Percentiles rank a stretch among this genome's conserved stretches.
Conservation (phyloP, 805 yeast genomes). For the Komagataella ulmi region DNA sequence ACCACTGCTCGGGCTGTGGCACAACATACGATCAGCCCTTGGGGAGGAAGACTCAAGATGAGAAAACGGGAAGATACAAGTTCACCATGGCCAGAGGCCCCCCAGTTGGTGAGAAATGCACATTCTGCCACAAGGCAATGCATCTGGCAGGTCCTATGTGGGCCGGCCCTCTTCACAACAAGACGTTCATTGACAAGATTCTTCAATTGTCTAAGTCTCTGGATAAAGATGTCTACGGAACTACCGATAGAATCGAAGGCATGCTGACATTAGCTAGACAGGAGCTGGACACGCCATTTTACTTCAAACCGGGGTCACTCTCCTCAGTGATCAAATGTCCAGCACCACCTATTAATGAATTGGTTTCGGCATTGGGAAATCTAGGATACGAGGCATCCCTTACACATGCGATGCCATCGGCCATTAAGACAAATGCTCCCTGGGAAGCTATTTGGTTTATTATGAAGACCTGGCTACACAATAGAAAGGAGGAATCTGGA, state of each 20-base stretch:
- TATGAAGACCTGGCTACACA: slow-evolving; percentile 48
- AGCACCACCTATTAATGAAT: slow-evolving; percentile 63
- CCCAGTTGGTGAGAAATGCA: slow-evolving; percentile 46
- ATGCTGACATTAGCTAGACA: slow-evolving; percentile 76
- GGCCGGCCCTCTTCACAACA: slow-evolving; percentile 68
- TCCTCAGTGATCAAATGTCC: slow-evolving; percentile 69
- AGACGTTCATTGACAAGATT: slow-evolving; percentile 50
- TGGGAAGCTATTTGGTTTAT: slow-evolving; percentile 69
- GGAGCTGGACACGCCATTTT: slow-evolving; percentile 69
- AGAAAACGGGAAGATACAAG: slow-evolving; percentile 12
- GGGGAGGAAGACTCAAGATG: slow-evolving; percentile 40
- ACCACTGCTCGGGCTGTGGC: slow-evolving; percentile 83
- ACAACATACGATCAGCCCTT: slow-evolving; percentile 57
- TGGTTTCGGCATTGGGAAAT: slow-evolving; percentile 73
- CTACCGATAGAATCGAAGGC: slow-evolving; percentile 77
- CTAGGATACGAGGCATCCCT: slow-evolving; percentile 72
- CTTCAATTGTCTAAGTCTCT: slow-evolving; percentile 30
- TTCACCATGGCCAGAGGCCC: slow-evolving; percentile 58
- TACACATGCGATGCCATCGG: slow-evolving; percentile 80
- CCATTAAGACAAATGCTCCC: slow-evolving; percentile 84
- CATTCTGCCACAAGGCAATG: slow-evolving; percentile 52
- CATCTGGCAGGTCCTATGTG: slow-evolving; percentile 97
- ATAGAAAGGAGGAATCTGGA: slow-evolving; percentile 23
- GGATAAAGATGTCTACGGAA: slow-evolving; percentile 49
- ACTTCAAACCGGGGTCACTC: slow-evolving; percentile 67